Evolutionary conservation across 768 basidiomycete genomes (phyloP).

Genomic region (Leccinum aurantiacum): DNA sequence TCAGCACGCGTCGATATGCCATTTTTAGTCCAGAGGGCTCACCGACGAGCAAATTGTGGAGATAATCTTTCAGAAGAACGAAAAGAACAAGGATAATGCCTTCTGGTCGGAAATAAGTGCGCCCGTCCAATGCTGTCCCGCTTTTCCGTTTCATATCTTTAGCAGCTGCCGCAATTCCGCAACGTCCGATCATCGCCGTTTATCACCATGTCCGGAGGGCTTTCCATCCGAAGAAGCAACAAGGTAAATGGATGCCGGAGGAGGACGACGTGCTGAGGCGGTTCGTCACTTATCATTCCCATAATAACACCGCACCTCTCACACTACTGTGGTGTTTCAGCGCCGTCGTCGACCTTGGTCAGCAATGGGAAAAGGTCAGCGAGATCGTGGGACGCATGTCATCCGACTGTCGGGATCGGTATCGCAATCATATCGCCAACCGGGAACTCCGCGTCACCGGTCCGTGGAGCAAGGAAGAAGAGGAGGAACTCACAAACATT

Average conservation of each 20-base stretch:
- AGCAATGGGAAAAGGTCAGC: slow-evolving; percentile 81
- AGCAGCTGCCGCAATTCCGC: slow-evolving; percentile 65
- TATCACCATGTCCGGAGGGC: slow-evolving; percentile 77
- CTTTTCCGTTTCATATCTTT: slow-evolving; percentile 10
- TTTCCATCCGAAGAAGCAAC: slow-evolving; percentile 66
- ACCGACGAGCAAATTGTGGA: slow-evolving; percentile 54
- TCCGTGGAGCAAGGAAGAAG: slow-evolving; percentile 79
- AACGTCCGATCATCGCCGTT: slow-evolving; percentile 79
- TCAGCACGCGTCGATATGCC: slow-evolving; percentile 2
- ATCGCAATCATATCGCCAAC: slow-evolving; percentile 77
- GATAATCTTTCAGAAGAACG: slow-evolving; percentile 67
- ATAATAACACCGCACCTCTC: slow-evolving; percentile 3
- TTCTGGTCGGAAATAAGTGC: slow-evolving; percentile 84
- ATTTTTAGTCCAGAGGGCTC: slow-evolving; percentile 49
- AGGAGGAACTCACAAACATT: slow-evolving; percentile 69
- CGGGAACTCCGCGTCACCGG: slow-evolving; percentile 63
- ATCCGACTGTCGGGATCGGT: slow-evolving; percentile 81
- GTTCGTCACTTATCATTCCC: slow-evolving; percentile 40
- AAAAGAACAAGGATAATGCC: slow-evolving; percentile 56
- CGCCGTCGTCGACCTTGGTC: slow-evolving; percentile 67
- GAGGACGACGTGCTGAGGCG: slow-evolving; percentile 65
- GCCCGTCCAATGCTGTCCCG: slow-evolving; percentile 23
- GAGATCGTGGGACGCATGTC: slow-evolving; percentile 70
- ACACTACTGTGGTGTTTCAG: slow-evolving; percentile 36
- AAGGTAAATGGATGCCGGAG: slow-evolving; percentile 66